Base-by-base conservation (phyloP, 2,329 filamentous ascomycete genomes). In the Microdochium nivale region DNA sequence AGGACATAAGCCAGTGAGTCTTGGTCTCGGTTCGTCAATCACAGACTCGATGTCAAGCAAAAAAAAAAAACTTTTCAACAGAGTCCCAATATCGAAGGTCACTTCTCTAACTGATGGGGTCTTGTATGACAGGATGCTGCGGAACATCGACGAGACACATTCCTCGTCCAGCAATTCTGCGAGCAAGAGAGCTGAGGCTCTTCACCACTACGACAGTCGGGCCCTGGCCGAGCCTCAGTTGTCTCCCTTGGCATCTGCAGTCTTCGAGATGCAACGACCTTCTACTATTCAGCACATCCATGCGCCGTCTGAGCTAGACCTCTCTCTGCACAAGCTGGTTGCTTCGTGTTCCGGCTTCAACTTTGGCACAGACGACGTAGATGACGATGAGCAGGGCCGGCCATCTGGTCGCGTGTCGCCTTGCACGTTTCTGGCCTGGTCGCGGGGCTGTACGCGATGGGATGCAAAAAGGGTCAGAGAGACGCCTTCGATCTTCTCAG, bases 341-440 rank as follows among this genome's bases (percentile, higher is more conserved):
- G 51, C 53, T 35, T 7, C 47, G n/a, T n/a, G 9, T 43, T 1
- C 24, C 35, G 27, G 1, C 23, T 46, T 13, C 43, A 52, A 40
- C 53, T 11, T 14, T 14, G 2, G 30, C 2, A 2, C 14, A 50
- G 52, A 54, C 32, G 65, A 66, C 30, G 61, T 73, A 19, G 69
- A 65, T 0, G 71, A 75, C 49, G 63, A 67, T 21, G 73, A 78
- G 52, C 72, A 69, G 1, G 65, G 66, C 23, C 62, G 65, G 0
- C 56, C 62, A 3, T 58, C 62, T 3, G 66, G 63, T 1, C 67
- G 66, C 1, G 69, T 77, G 25, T 70, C 67, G 0, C 70, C 72
- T 1, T 68, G 64, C 53, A 73, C 67, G 0, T 77, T 76, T 52
- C 61, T 65, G 13, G 56, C 62, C 1, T 68, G 66, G 62, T 58